Conservation (phyloP, 2,329 filamentous ascomycete species). For the Arthrinium puccinioides region DNA sequence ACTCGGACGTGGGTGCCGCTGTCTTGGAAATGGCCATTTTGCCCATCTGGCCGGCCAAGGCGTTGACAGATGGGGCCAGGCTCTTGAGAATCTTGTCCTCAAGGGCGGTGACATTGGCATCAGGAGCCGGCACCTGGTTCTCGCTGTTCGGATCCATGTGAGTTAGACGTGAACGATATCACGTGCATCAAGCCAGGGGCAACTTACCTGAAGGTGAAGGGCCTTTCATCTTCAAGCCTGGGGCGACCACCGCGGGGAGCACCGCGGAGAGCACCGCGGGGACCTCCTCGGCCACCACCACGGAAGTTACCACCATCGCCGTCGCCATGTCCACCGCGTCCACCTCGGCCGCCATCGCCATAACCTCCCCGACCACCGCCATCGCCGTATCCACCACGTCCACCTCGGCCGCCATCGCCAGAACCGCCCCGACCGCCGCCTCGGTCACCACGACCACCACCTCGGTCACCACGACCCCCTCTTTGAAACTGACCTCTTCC, state of each 20-base stretch:
- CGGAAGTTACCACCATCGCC: slow-evolving; percentile 6
- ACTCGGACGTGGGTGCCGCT: slow-evolving; percentile 5
- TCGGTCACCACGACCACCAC: slow-evolving; percentile 11
- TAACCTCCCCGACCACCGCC: no score
- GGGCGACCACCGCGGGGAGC: no score
- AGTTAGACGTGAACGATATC: no score
- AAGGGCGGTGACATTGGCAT: slow-evolving; percentile 24
- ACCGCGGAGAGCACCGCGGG: slow-evolving; percentile 12
- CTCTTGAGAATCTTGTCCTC: slow-evolving; percentile 33
- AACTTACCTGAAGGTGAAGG: slow-evolving; percentile 23
- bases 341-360: slow-evolving; percentile 6
- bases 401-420: slow-evolving; percentile 15
- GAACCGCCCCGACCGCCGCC: slow-evolving; percentile 10
- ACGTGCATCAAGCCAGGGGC: no score
- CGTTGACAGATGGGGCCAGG: no score
- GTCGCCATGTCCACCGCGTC: slow-evolving; percentile 5
- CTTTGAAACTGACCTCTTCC: slow-evolving; percentile 4
- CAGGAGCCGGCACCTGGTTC: slow-evolving; percentile 15
- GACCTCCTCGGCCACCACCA: slow-evolving; percentile 7
- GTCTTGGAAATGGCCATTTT: slow-evolving; percentile 21
- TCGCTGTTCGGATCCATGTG: slow-evolving; percentile 8
- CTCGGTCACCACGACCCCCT: slow-evolving; percentile 11
- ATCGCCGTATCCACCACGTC: slow-evolving; percentile 13
- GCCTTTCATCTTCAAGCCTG: slow-evolving; percentile 17
- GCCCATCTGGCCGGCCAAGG: slow-evolving; percentile 30